A percentile compares a stretch with the other conserved stretches of the same genome.
Evolutionary conservation across 1,284 basidiomycete genomes (phyloP).

Genomic region (Mrakiaceae sp.): DNA sequence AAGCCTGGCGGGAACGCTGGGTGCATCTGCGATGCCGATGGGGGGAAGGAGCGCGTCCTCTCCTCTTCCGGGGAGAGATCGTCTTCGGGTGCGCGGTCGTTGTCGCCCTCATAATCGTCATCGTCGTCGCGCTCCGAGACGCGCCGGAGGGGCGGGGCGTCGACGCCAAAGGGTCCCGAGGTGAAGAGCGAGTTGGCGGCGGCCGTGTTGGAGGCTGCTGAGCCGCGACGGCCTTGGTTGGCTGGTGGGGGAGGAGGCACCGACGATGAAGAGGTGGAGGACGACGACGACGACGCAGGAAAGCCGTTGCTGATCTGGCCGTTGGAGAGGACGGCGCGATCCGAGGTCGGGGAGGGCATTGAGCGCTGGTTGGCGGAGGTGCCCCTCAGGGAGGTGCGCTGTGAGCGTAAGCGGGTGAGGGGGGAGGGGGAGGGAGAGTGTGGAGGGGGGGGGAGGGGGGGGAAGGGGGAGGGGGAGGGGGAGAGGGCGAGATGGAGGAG

Average conservation of each 20-base stretch:
- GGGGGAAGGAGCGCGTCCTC: not conserved
- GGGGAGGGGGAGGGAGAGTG: not conserved
- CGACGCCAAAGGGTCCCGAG: conserved; percentile 12
- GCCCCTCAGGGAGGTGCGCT: not conserved
- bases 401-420: not conserved
- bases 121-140: conserved; percentile 2
- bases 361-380: not conserved
- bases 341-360: not conserved
- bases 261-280: not conserved
- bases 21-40: not conserved
- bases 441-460: not conserved
- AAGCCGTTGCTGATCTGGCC: not conserved
- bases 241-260: not conserved
- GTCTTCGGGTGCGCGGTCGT: not conserved
- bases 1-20: conserved; percentile 28
- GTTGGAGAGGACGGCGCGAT: not conserved
- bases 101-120: not conserved
- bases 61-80: not conserved
- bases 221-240: conserved; percentile 11
- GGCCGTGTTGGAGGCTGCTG: conserved; percentile 11
- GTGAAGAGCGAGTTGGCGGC: conserved; percentile 17
- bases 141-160: conserved; percentile 1
- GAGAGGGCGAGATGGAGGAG: not conserved
- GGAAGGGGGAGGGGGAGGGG: not conserved
- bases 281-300: not conserved